A percentile compares a stretch with the other conserved stretches of the same genome.
Evolutionary conservation across 352 stramenopile species (phyloP).

Genomic region (Pythium monospermum): DNA sequence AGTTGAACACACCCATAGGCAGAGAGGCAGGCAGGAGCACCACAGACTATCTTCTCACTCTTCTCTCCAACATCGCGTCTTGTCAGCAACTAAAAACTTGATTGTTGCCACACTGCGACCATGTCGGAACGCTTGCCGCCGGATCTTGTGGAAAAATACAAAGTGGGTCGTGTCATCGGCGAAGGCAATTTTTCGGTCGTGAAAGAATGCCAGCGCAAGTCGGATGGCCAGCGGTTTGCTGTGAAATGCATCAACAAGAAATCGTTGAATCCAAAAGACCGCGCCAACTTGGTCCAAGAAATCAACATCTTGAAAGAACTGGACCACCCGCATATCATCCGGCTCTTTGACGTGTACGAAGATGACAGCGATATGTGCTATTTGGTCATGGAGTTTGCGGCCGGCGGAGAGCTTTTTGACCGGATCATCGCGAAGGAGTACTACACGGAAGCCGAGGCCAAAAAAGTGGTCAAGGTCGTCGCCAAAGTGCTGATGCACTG

Average conservation of each 20-base stretch:
- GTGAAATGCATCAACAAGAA: slow-evolving; percentile 86
- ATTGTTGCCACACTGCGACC: neutral
- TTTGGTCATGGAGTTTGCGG: slow-evolving; percentile 87
- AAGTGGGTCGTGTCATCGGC: slow-evolving; percentile 67
- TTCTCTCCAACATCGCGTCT: too few relatives aligned
- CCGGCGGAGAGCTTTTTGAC: slow-evolving; percentile 91
- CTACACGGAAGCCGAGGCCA: slow-evolving; percentile 88
- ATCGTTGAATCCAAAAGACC: slow-evolving; percentile 73
- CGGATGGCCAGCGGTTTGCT: slow-evolving; percentile 50
- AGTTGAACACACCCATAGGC: too few relatives aligned
- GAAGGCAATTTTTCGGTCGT: slow-evolving; percentile 87
- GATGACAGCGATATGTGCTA: slow-evolving; percentile 70
- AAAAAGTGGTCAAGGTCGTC: slow-evolving; percentile 80
- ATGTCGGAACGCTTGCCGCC: slow-evolving; percentile 56
- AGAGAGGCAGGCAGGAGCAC: too few relatives aligned
- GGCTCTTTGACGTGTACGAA: slow-evolving; percentile 81
- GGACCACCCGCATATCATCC: slow-evolving; percentile 87
- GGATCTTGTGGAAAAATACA: slow-evolving; percentile 73
- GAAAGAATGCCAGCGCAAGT: slow-evolving; percentile 57
- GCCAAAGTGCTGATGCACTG: slow-evolving; percentile 85
- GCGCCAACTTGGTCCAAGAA: slow-evolving; percentile 73
- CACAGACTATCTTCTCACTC: too few relatives aligned
- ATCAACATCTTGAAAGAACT: slow-evolving; percentile 83
- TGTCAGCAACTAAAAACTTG: neutral
- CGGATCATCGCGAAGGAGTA: slow-evolving; percentile 91